Evolutionary conservation across 73 alveolate species (phyloP).

Genomic region (Symbiodinium pilosum): DNA sequence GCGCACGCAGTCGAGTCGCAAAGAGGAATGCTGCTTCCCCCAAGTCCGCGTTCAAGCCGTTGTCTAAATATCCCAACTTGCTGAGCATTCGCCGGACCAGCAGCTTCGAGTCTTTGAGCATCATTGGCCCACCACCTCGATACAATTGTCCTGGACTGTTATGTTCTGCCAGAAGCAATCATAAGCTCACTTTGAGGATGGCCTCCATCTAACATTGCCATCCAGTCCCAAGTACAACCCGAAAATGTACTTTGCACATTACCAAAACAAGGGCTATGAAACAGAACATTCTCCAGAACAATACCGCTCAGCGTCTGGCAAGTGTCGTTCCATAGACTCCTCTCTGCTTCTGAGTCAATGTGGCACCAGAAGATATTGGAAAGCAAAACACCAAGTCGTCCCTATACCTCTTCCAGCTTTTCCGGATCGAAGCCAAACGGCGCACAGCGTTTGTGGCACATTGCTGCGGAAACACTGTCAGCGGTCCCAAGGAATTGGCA

Average conservation of each 20-base stretch:
- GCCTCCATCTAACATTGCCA: no score
- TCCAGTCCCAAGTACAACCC: no score
- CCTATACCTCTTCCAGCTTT: neutral
- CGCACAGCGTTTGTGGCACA: neutral
- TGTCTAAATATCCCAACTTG: neutral
- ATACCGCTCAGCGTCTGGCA: no score
- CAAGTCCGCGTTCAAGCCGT: neutral
- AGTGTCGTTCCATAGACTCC: neutral
- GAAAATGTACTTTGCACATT: no score
- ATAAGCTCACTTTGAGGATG: no score
- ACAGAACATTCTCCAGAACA: no score
- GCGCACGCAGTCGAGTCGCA: no score
- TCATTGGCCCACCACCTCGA: neutral
- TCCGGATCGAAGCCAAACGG: neutral
- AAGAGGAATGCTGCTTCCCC: neutral
- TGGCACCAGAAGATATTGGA: neutral
- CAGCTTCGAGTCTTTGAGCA: neutral
- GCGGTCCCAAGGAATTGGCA: neutral
- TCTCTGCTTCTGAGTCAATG: neutral
- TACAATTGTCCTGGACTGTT: no score
- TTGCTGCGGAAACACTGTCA: neutral
- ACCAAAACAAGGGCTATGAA: no score
- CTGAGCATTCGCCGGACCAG: neutral
- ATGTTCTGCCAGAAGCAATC: no score
- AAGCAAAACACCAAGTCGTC: neutral